Evolutionary conservation across 495 filamentous ascomycete genomes (phyloP).

Genomic region (Parmelia sp.): DNA sequence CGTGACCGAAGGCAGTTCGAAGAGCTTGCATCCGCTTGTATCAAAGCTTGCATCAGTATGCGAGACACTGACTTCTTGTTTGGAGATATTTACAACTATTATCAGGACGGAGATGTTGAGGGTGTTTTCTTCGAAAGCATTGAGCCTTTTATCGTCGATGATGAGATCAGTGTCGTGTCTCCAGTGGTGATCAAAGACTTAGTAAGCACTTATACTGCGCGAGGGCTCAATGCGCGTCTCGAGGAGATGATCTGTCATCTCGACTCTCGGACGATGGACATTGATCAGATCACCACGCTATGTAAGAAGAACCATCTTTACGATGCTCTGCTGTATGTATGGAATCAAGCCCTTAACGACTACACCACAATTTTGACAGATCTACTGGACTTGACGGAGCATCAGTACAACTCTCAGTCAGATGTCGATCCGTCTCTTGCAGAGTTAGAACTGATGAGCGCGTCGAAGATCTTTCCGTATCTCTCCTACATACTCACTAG

Average conservation of each 20-base stretch:
- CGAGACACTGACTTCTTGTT: constrained; percentile 76
- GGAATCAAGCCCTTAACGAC: constrained; percentile 84
- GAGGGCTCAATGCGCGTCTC: constrained; percentile 64
- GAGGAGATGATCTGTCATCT: constrained; percentile 94
- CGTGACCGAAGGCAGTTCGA: constrained; percentile 55
- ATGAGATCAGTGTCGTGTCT: constrained; percentile 66
- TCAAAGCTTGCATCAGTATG: constrained; percentile 73
- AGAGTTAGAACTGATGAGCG: constrained; percentile 49
- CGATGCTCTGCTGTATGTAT: constrained; percentile 94
- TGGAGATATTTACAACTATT: constrained; percentile 83
- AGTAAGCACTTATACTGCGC: constrained; percentile 68
- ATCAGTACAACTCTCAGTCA: constrained; percentile 30
- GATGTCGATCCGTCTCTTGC: constrained; percentile 15
- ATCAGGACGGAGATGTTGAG: constrained; percentile 66
- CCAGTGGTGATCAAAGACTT: constrained; percentile 81
- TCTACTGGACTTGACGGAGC: constrained; percentile 64
- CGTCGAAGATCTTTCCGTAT: constrained; percentile 90
- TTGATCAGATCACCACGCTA: constrained; percentile 83
- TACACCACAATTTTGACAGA: constrained; percentile 88
- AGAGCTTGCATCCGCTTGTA: constrained; percentile 75
- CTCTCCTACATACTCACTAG: constrained; percentile 89
- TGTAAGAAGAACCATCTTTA: constrained; percentile 89
- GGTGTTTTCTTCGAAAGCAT: constrained; percentile 79
- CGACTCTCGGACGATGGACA: constrained; percentile 83
- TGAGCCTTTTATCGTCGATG: constrained; percentile 77